Base-by-base conservation (phyloP, 805 yeast genomes). In the Cyberlindnera xylosilytica region DNA sequence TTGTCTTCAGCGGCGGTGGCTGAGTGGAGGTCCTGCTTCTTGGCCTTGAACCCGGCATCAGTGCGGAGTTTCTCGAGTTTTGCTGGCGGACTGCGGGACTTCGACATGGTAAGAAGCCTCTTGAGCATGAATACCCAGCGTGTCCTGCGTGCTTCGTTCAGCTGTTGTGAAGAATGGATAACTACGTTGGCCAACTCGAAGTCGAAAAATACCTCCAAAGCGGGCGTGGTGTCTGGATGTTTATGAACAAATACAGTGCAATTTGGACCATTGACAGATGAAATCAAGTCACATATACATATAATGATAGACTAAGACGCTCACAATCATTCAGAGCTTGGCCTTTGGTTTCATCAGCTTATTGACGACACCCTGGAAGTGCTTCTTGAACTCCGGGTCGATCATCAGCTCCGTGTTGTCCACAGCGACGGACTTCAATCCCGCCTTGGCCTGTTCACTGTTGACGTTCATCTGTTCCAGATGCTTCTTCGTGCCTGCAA, bases 401-500 rank as follows among this genome's bases (percentile, higher is more conserved):
- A 38, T 18, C 49, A 58, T 50, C 46, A 58, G 20, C 9, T 30
- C 35, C 0, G 78, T 64, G 51, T 82, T 81, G 62, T 68, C 80
- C 19, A 63, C 64, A 8, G 83, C 82, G 17, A 81, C 74, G 41
- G 70, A 65, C 23, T 60, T 59, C 53, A 82, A 65, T 1, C 86
- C 83, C 3, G 40, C 4, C 18, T 70, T 69, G 20, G 65, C 66
- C 9, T 66, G 60, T 9, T 62, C 52, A 41, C 62, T 66, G 42
- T 64, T 68, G 3, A 63, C 39, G 18, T 70, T 70, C 48, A 57
- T 47, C 38, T 57, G 62, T 47, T 79, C 78, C 50, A 84, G 53
- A 40, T 73, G 58, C 41, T 65, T 66, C 62, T 84, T 84, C 4
- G 86, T 76, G 11, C 89, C 90, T 46, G 62, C 69, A 28, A 84